Evolutionary conservation across 257 asterid genomes (phyloP), one percentile per base, ranked within the genome.

Genomic region (Penstemon eatonii): DNA sequence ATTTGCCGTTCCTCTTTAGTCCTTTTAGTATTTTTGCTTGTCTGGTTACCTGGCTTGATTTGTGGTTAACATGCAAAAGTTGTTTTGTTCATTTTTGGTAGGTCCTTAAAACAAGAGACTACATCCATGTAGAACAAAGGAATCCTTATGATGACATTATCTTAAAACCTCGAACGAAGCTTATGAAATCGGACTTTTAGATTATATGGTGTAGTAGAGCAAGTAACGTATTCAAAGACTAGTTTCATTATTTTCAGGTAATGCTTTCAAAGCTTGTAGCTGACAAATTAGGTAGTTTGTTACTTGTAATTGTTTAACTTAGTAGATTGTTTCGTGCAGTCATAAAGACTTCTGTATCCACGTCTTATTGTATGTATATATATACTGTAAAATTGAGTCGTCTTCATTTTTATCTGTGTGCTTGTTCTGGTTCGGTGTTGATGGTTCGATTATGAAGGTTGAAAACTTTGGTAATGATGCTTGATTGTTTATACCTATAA

Each of bases 31-130:
- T 44, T 4, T 3, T 2, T n/a, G 39, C 55, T 40, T 33, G 62
- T 36, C 42, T 45, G 42, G 4, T 66, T 18, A 3, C 63, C 38
- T n/a, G 19, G 44, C 10, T 58, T 57, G 5, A 63, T 4, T 8
- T 19, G 13, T 63, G 45, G 56, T 45, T 49, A 44, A 37, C 33
- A 3, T n/a, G 5, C 56, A 51, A 63, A 63, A 50, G 33, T 25
- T 25, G 33, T 25, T 25, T 1, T 25, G 33, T 25, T 25, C 2
- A 25, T 25, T 25, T 63, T 57, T 67, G 37, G 4, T 83, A 89
- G 93, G 96, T 89, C 67, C 85, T 89, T 6, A 86, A 84, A 76
- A 89, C 96, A 42, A 81, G 85, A 81, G 96, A 86, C 73, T 89
- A 78, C 80, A 67, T 86, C 76, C 88, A 89, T 13, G 96, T 84